Evolutionary conservation across 331 rosid species (phyloP), one percentile per base, ranked within the genome.

Genomic region (Malus hybrid): DNA sequence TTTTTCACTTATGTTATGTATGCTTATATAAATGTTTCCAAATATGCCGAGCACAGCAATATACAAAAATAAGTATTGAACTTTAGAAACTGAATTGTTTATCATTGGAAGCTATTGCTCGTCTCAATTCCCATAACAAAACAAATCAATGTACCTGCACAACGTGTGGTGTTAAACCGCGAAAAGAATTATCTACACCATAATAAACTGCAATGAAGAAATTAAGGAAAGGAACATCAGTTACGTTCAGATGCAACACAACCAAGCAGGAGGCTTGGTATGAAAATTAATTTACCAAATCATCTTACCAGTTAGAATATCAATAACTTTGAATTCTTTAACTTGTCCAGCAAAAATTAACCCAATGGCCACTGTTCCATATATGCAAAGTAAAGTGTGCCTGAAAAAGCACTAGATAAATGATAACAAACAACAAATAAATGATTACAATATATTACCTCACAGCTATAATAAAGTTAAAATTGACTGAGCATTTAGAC

Each of bases 341-440:
- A 89, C 34, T 77, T 87, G 88, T 57, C 99, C 97, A 72, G 91
- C 96, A 76, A 95, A 87, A 80, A 95, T 65, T 70, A 92, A 79
- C 71, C 84, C 89, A 68, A 92, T 70, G 76, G 89, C 88, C 73
- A 84, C 83, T 62, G 96, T 68, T 78, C 97, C 97, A 83, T 94
- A 94, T 77, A 90, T 32, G 83, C 98, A 91, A 58, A 91, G 80
- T 72, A 94, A 82, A 71, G 93, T 88, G 86, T 94, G 98, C 98
- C 98, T 94, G 82, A 75, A 80, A 77, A 77, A 79, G 22, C 84
- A 80, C 42, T 67, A 73, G 80, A 80, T 72, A 80, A 72, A 75
- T 69, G 68, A 78, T 22, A 80, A 58, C 14, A 58, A 73, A 34
- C 29, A 24, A 32, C 1, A 46, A 70, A 67, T 34, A 56, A 58